Evolutionary conservation across 2,329 filamentous ascomycete genomes (phyloP).

Genomic region (Ophiocordyceps polyrhachis-furcata): DNA sequence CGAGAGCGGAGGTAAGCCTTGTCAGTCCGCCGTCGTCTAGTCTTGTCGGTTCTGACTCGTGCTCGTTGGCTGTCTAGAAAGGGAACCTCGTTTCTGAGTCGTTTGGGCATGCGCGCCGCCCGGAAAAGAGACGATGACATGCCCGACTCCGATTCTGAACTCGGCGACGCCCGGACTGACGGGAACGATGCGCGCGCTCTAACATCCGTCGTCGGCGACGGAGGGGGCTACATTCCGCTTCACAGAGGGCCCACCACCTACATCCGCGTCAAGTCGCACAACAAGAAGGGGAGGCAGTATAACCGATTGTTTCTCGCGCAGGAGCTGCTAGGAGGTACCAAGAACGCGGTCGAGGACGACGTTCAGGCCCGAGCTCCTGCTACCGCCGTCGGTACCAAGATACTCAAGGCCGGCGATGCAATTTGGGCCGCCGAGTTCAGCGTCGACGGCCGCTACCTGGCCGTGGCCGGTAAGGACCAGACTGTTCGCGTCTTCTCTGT

Average conservation of each 20-base stretch:
- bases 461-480: slow-evolving; percentile 78
- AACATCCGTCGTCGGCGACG: slow-evolving; percentile 51
- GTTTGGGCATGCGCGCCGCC: slow-evolving; percentile 48
- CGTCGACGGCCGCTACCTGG: slow-evolving; percentile 74
- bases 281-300: slow-evolving; percentile 70
- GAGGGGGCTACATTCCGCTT: slow-evolving; percentile 58
- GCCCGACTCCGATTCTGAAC: slow-evolving; percentile 50
- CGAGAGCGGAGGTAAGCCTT: slow-evolving; percentile 46
- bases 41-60: slow-evolving; percentile 1
- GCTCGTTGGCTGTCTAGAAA: slow-evolving; percentile 36
- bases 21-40: neutral
- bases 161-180: slow-evolving; percentile 49
- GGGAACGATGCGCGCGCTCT: slow-evolving; percentile 73
- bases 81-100: slow-evolving; percentile 75
- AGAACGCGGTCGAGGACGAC: slow-evolving; percentile 14
- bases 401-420: slow-evolving; percentile 37
- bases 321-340: slow-evolving; percentile 53
- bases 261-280: slow-evolving; percentile 64
- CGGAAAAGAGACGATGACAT: slow-evolving; percentile 52
- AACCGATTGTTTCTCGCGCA: slow-evolving; percentile 82
- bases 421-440: slow-evolving; percentile 92
- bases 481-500: slow-evolving; percentile 80
- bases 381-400: slow-evolving; percentile 21
- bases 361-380: slow-evolving; percentile 12
- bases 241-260: slow-evolving; percentile 83